These are phyloP conservation scores for Colletotrichum tofieldiae DNA, from an alignment of 2,329 filamentous ascomycete genomes.

Conservation along the genomic window DNA sequence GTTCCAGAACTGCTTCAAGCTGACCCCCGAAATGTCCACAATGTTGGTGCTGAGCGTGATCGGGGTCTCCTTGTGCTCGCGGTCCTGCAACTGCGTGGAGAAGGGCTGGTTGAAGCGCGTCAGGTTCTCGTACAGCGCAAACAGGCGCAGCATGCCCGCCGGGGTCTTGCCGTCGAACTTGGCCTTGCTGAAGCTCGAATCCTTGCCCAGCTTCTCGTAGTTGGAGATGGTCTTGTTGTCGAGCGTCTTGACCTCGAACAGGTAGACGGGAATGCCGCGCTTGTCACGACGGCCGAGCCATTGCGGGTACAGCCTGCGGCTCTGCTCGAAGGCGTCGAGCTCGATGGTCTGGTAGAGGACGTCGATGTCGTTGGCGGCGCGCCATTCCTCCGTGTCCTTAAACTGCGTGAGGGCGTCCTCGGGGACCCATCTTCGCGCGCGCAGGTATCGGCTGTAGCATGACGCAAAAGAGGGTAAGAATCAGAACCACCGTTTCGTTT, in stretches of 20 bases:
- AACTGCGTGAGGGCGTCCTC: conserved; percentile 87
- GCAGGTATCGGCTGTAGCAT: conserved; percentile 81
- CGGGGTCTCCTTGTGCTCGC: conserved; percentile 83
- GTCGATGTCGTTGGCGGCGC: conserved; percentile 83
- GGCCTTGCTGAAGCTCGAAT: conserved; percentile 72
- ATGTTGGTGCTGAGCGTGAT: conserved; percentile 96
- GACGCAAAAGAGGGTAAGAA: conserved; percentile 8
- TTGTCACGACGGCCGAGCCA: conserved; percentile 94
- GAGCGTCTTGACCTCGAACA: conserved; percentile 88
- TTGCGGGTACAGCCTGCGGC: conserved; percentile 89
- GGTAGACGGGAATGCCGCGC: conserved; percentile 91
- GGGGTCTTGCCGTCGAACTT: conserved; percentile 77
- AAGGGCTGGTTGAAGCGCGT: conserved; percentile 90
- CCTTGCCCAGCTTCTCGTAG: conserved; percentile 78
- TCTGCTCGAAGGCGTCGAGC: conserved; percentile 85
- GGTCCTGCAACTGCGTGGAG: conserved; percentile 81
- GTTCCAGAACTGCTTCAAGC: conserved; percentile 96
- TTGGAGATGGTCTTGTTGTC: conserved; percentile 85
- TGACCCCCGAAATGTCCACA: conserved; percentile 90
- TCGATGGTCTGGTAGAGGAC: conserved; percentile 90
- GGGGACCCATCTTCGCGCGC: conserved; percentile 85
- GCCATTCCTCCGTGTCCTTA: conserved; percentile 90
- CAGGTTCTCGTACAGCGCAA: conserved; percentile 94
- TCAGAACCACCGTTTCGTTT: conserved; percentile 16
- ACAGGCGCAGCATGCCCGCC: conserved; percentile 85